Evolutionary conservation across 2,329 filamentous ascomycete species (phyloP).

Genomic region (Zymoseptoria brevis): DNA sequence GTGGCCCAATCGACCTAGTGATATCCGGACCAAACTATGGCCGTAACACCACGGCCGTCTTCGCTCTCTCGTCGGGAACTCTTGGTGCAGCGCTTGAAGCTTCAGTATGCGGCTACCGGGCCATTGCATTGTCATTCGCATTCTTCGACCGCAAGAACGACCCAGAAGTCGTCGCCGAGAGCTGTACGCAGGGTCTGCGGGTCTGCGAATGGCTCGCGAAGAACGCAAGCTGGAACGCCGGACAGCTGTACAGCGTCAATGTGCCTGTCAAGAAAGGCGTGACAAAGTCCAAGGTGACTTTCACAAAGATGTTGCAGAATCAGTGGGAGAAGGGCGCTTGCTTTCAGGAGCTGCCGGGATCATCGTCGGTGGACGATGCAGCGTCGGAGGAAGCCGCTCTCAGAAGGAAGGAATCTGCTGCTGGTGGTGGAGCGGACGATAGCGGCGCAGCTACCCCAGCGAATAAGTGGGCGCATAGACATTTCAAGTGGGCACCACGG

Average conservation of each 20-base stretch:
- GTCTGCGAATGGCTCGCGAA: constrained; percentile 71
- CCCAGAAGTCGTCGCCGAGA: constrained; percentile 67
- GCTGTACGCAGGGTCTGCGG: constrained; percentile 63
- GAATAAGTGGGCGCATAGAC: constrained; percentile 61
- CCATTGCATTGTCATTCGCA: constrained; percentile 82
- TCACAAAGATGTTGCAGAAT: constrained; percentile 82
- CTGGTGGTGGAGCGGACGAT: constrained; percentile 30
- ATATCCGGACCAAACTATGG: constrained; percentile 45
- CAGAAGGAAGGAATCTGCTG: constrained; percentile 52
- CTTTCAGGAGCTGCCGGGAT: constrained; percentile 70
- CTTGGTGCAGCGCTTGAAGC: constrained; percentile 45
- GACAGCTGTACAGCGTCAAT: constrained; percentile 75
- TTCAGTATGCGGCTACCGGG: constrained; percentile 39
- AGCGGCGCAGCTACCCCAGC: constrained; percentile 24
- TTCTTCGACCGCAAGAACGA: constrained; percentile 85
- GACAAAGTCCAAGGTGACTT: constrained; percentile 61
- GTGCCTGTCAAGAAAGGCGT: constrained; percentile 76
- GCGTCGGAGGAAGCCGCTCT: constrained; percentile 62
- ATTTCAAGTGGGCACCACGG: constrained; percentile 90
- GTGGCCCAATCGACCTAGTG: constrained; percentile 39
- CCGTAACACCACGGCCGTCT: constrained; percentile 44
- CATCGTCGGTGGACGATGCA: constrained; percentile 49
- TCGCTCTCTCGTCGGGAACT: constrained; percentile 42
- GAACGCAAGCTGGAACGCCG: constrained; percentile 60
- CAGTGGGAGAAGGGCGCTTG: constrained; percentile 79